These are phyloP conservation scores for Trichoderma harzianum DNA, from an alignment of 2,329 filamentous ascomycete species.

Conservation along the genomic window DNA sequence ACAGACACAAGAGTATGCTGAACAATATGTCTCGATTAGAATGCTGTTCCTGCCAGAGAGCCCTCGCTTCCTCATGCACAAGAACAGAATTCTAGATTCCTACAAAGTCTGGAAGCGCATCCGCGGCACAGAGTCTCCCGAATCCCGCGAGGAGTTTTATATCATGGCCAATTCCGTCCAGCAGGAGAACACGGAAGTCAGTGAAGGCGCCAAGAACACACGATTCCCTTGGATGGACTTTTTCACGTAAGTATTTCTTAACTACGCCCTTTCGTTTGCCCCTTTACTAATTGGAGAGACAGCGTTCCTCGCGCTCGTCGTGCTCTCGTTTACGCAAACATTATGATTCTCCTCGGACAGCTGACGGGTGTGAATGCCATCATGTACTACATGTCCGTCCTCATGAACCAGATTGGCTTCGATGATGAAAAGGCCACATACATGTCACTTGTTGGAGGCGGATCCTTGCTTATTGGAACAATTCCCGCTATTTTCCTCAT, in stretches of 20 bases:
- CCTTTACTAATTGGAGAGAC: neutral
- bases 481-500: constrained; percentile 68
- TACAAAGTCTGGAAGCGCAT: constrained; percentile 72
- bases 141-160: constrained; percentile 67
- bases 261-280: neutral
- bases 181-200: constrained; percentile 52
- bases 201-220: constrained; percentile 49
- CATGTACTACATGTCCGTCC: constrained; percentile 67
- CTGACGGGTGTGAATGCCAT: constrained; percentile 68
- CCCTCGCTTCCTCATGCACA: constrained; percentile 68
- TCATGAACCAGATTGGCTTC: constrained; percentile 69
- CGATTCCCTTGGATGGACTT: constrained; percentile 70
- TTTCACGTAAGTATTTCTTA: constrained; percentile 47
- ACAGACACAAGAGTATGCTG: neutral
- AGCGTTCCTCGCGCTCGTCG: constrained; percentile 61
- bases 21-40: constrained; percentile 35
- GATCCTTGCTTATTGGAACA: constrained; percentile 62
- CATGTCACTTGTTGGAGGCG: constrained; percentile 72
- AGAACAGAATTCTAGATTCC: constrained; percentile 41
- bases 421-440: constrained; percentile 60
- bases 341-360: constrained; percentile 68
- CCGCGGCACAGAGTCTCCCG: constrained; percentile 54
- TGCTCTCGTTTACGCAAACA: constrained; percentile 64
- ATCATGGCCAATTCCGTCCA: constrained; percentile 64
- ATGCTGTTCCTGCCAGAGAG: constrained; percentile 71